These are phyloP conservation scores for Penicillium sp. DNA, from an alignment of 2,329 filamentous ascomycete species.

Conservation along the genomic window DNA sequence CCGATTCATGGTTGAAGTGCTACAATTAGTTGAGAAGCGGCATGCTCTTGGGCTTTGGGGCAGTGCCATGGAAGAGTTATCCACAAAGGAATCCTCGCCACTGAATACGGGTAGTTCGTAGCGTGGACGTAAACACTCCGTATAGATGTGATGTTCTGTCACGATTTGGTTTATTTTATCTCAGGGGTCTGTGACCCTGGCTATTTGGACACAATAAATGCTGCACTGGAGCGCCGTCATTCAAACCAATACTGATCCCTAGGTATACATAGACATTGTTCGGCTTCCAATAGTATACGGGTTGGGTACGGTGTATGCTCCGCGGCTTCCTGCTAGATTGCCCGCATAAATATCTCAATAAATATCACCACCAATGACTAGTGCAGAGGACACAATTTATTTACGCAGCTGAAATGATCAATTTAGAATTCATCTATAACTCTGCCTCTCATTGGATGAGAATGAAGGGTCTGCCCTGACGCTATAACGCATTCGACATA, in stretches of 20 bases:
- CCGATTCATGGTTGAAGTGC: constrained; percentile 32
- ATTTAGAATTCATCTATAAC: constrained; percentile 1
- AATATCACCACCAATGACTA: background rate
- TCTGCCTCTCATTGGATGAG: background rate
- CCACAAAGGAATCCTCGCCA: constrained; percentile 27
- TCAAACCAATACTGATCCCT: no score
- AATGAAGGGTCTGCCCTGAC: background rate
- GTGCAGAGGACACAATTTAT: background rate
- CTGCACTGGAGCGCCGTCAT: background rate
- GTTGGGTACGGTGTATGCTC: background rate
- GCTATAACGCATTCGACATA: constrained; percentile 1
- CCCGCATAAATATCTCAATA: background rate
- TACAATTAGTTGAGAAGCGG: constrained; percentile 35
- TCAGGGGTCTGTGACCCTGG: no score
- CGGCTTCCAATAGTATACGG: background rate
- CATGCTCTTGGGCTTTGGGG: constrained; percentile 39
- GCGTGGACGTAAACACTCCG: background rate
- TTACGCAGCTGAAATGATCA: constrained; percentile 5
- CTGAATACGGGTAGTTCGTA: constrained; percentile 11
- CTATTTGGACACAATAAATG: background rate
- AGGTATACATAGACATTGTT: background rate
- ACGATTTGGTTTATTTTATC: background rate
- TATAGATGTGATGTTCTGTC: background rate
- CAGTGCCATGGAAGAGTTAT: constrained; percentile 36
- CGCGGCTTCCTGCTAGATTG: background rate